Evolutionary conservation across 495 filamentous ascomycete species (phyloP).

Genomic region (Lophiotrema nucula): DNA sequence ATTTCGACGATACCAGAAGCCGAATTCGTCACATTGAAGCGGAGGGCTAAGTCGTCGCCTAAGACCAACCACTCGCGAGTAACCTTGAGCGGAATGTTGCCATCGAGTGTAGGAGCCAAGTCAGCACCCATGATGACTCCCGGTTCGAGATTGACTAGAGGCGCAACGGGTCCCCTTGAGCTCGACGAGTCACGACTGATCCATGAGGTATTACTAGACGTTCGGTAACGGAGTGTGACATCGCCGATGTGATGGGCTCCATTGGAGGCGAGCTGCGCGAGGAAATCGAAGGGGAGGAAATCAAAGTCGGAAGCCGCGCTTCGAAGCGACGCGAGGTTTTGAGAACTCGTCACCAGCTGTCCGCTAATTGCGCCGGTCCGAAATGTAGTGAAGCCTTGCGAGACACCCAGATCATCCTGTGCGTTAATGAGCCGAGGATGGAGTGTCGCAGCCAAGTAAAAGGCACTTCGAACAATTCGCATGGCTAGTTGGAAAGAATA

Average conservation of each 20-base stretch:
- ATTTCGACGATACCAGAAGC: slow-evolving; percentile 44
- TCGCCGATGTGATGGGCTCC: slow-evolving; percentile 55
- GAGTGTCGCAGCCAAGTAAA: no score
- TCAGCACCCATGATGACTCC: slow-evolving; percentile 39
- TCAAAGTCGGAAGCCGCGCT: neutral
- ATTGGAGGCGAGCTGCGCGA: slow-evolving; percentile 29
- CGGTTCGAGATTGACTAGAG: neutral
- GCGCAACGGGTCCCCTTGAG: slow-evolving; percentile 36
- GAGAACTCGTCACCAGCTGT: neutral
- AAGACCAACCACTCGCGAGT: slow-evolving; percentile 47
- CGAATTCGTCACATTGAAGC: slow-evolving; percentile 50
- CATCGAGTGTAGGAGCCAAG: slow-evolving; percentile 39
- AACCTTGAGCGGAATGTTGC: slow-evolving; percentile 39
- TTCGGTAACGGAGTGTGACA: slow-evolving; percentile 50
- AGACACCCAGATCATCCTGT: neutral
- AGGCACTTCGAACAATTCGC: no score
- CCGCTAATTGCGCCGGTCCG: neutral
- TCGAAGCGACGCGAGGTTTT: neutral
- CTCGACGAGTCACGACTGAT: slow-evolving; percentile 43
- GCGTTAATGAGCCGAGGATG: no score
- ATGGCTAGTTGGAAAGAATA: neutral
- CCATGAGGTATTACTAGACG: slow-evolving; percentile 38
- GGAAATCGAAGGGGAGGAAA: slow-evolving; percentile 1
- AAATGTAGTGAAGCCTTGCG: neutral
- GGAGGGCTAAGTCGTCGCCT: slow-evolving; percentile 47